Percentiles rank a stretch among this genome's conserved stretches.
Evolutionary conservation across 2,329 filamentous ascomycete species (phyloP).

Genomic region (Ophiostoma sp.): DNA sequence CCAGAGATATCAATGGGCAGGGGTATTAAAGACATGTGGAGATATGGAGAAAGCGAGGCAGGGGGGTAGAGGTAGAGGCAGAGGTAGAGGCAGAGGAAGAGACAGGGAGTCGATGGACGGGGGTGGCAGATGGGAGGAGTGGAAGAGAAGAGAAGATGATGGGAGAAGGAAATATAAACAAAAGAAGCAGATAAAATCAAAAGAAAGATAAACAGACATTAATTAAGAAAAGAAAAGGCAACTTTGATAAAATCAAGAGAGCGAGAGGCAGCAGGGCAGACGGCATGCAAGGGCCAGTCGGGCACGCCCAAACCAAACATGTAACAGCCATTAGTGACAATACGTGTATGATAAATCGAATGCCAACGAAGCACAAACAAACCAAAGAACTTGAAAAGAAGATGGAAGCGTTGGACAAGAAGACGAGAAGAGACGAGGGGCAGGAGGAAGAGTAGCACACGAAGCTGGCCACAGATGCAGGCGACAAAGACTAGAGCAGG

Average conservation of each 20-base stretch:
- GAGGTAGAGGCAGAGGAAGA: not conserved
- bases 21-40: conserved; percentile 17
- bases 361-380: conserved; percentile 8
- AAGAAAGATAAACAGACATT: not conserved
- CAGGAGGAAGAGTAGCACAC: conserved; percentile 9
- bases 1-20: conserved; percentile 6
- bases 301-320: not conserved
- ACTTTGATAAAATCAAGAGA: not conserved
- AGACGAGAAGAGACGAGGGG: not conserved
- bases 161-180: not conserved
- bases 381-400: not conserved
- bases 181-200: not conserved
- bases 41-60: conserved; percentile 16
- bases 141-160: not conserved
- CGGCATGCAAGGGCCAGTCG: not conserved
- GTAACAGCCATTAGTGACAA: not conserved
- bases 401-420: conserved; percentile 9
- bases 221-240: not conserved
- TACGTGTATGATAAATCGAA: not conserved
- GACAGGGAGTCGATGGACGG: not conserved
- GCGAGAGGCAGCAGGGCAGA: not conserved
- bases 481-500: not conserved
- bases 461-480: conserved; percentile 15
- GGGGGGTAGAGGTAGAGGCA: conserved; percentile 15
- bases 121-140: not conserved